Evolutionary conservation across 2,329 filamentous ascomycete genomes (phyloP), one percentile per base, ranked within the genome.

Genomic region (Xylariaceae sp.): DNA sequence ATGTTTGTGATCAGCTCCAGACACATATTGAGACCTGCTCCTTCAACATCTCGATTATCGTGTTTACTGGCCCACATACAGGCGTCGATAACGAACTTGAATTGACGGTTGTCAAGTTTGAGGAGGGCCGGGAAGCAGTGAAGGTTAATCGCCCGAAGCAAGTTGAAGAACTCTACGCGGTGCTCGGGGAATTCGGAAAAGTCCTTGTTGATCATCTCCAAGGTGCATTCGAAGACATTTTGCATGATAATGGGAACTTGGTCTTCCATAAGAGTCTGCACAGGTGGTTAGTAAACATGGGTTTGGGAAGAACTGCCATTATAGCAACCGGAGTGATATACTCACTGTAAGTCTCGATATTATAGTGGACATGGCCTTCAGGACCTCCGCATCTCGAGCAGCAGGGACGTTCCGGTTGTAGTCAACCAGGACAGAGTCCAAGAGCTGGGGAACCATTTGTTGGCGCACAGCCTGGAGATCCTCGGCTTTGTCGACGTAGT

Each of bases 61-160:
- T 98, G 93, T 74, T 98, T 98, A 73, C 91, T 96, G n/a, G 94
- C 93, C 94, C 93, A 98, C 77, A 97, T 89, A 74, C 94, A 98
- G 28, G 91, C 95, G 65, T 98, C 93, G 53, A 98, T 97, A 57
- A 98, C 90, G 61, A 97, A 95, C 71, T 98, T 98, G 81, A 98
- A 98, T 62, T 96, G 93, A 45, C 89, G 83, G 59, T 88, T 91
- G 62, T 98, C 91, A 26, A 98, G 81, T 67, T 95, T 94, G 52
- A 98, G 76, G 17, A 98, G 78, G 1, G 93, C 81, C 36, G 89
- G 89, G 82, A 98, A 98, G 68, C 93, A 98, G 64, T 95, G 89
- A 36, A 97, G 72, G 66, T 98, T 98, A 69, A 98, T 97, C 12
- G 91, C 88, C 53, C 94, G 81, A 29, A 98, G 77, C 18, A 98